Evolutionary conservation across 108 stramenopile species (phyloP).

Genomic region (Conticribra weissflogii): DNA sequence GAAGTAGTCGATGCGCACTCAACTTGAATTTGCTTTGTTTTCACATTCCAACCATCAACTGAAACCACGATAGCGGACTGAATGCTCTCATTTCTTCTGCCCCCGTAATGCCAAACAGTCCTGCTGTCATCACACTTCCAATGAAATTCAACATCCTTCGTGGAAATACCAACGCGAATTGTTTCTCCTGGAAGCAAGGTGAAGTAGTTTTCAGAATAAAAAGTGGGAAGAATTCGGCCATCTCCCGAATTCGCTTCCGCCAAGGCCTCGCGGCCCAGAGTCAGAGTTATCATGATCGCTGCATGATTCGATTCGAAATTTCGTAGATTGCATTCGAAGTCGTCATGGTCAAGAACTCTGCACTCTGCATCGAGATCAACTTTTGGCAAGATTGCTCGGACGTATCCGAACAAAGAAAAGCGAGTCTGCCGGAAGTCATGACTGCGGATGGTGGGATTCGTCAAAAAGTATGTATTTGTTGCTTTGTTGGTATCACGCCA

Average conservation of each 20-base stretch:
- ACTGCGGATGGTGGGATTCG: conserved; percentile 13
- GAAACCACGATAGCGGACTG: conserved; percentile 13
- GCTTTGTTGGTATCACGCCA: neutral
- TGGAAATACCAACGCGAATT: conserved; percentile 3
- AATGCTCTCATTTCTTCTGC: neutral
- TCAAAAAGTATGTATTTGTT: conserved; percentile 31
- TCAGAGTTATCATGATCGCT: conserved; percentile 30
- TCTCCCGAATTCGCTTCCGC: conserved; percentile 2
- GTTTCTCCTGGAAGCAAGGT: conserved; percentile 34
- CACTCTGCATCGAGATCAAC: conserved; percentile 21
- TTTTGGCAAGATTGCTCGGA: conserved; percentile 17
- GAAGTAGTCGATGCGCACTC: neutral
- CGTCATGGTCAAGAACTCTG: neutral
- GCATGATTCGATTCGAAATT: conserved; percentile 8
- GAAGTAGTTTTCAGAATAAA: conserved; percentile 31
- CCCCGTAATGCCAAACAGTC: neutral
- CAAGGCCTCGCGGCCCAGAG: conserved; percentile 11
- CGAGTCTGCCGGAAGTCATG: conserved; percentile 13
- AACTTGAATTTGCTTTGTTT: neutral
- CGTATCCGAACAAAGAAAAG: conserved; percentile 25
- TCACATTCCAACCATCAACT: conserved; percentile 39
- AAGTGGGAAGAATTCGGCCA: conserved; percentile 22
- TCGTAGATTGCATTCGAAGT: conserved; percentile 17
- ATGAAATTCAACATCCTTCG: conserved; percentile 1
- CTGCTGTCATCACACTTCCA: neutral